A percentile compares a stretch with the other conserved stretches of the same genome.
Evolutionary conservation across 2,329 filamentous ascomycete species (phyloP).

Genomic region (Hypomyces rosellus): DNA sequence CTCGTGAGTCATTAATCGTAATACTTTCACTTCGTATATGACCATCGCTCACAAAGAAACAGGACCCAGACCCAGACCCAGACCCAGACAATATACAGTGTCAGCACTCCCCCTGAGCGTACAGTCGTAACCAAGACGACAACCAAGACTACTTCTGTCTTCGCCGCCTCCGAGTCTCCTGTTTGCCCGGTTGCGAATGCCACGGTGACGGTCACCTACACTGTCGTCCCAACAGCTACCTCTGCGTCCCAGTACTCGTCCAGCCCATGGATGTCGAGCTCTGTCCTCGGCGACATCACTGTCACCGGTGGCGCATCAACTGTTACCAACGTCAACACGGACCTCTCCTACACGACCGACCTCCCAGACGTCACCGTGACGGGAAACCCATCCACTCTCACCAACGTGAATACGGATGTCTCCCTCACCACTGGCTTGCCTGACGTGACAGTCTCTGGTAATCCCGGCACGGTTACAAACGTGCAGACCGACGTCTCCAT

Average conservation of each 20-base stretch:
- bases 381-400: conserved; percentile 19
- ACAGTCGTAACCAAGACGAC: conserved; percentile 15
- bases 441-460: conserved; percentile 23
- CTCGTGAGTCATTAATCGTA: conserved; percentile 25
- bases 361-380: conserved; percentile 23
- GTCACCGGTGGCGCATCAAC: conserved; percentile 19
- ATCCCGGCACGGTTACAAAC: conserved; percentile 24
- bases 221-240: conserved; percentile 12
- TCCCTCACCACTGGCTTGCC: conserved; percentile 18
- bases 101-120: conserved; percentile 15
- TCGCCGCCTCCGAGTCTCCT: conserved; percentile 4
- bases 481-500: conserved; percentile 21
- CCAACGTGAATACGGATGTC: conserved; percentile 16
- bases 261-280: conserved; percentile 9
- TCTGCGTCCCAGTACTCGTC: neutral
- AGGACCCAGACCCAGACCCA: conserved; percentile 28
- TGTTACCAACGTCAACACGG: conserved; percentile 20
- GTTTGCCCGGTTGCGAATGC: conserved; percentile 13
- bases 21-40: neutral
- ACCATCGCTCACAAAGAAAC: neutral
- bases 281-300: conserved; percentile 19
- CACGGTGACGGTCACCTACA: conserved; percentile 22
- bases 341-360: conserved; percentile 17
- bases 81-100: conserved; percentile 27
- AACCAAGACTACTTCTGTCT: conserved; percentile 15